Evolutionary conservation across 352 stramenopile species (phyloP), one percentile per base, ranked within the genome.

Genomic region (Globisporangium spiculum): DNA sequence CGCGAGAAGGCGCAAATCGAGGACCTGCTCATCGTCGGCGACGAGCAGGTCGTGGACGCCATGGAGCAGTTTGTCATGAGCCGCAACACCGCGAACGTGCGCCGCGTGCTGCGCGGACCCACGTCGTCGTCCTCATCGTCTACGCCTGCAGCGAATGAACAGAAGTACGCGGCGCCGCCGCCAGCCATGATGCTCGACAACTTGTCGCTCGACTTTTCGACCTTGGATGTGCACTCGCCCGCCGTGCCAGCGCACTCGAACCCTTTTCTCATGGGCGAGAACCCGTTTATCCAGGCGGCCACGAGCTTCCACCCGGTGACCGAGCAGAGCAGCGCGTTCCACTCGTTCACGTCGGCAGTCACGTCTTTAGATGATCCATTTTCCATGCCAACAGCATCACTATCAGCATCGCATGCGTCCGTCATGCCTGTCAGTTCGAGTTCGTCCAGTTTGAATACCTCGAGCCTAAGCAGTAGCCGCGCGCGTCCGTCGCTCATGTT

Each of bases 1-100:
- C 72, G 76, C 36, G 85, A 93, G 64, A 77, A 74, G 16, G 79
- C 81, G 53, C 73, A 82, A 7, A 87, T 93, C 52, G 83, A 91
- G 73, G 83, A 90, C 71, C 68, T 89, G 74, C 73, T 93, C 52
- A 80, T 90, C 65, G 74, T 81, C 48, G 85, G 85, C 22, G 85
- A 93, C 67, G 85, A 87, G 34, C 84, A 91, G 65, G 79, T 92
- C 38, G 81, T 90, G 8, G 83, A 93, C 58, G 85, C 85, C 34
- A 91, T 93, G 83, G 83, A 93, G 60, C 81, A 92, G 71, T 93
- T 91, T 61, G 70, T 85, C 8, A 64, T 85, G 26, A 76, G 80
- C 66, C 80, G 78, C 16, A 88, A 93, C 66, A 62, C 78, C 18
- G 79, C 77, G 14, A 72, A 72, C 0, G 74, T 93, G 52, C 74